A percentile compares a stretch with the other conserved stretches of the same genome.
Conservation (phyloP, 176 grass and related monocot genomes). For the Ensete ventricosum region DNA sequence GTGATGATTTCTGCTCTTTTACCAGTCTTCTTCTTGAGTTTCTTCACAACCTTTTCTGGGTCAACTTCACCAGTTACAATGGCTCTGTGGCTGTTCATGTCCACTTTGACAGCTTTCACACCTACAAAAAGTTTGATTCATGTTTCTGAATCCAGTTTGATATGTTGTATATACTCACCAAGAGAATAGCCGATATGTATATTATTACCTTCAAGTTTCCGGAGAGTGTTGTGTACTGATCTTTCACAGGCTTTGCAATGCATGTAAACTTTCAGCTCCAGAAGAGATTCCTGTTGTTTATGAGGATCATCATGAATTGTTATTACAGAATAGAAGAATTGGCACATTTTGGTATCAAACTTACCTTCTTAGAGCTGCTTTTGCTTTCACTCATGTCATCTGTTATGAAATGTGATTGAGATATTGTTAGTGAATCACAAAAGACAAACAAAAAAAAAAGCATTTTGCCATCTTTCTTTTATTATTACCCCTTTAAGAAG, state of each 20-base stretch:
- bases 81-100: slow-evolving; percentile 23
- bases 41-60: slow-evolving; percentile 26
- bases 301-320: no score
- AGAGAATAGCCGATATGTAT: no score
- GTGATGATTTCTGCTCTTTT: slow-evolving; percentile 30
- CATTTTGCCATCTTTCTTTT: no score
- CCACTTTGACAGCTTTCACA: slow-evolving; percentile 21
- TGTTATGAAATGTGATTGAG: not conserved
- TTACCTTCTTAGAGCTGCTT: not conserved
- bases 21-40: slow-evolving; percentile 28
- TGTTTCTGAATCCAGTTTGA: not conserved
- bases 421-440: no score
- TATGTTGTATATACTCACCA: not conserved
- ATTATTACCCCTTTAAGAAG: no score
- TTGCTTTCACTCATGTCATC: not conserved
- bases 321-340: not conserved
- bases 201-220: slow-evolving; percentile 26
- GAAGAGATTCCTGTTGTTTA: slow-evolving; percentile 7
- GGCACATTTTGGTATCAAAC: not conserved
- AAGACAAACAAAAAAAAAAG: no score
- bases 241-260: slow-evolving; percentile 40
- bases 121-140: slow-evolving; percentile 4
- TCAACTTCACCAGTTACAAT: slow-evolving; percentile 22
- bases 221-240: slow-evolving; percentile 19
- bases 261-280: slow-evolving; percentile 43